Evolutionary conservation across 768 basidiomycete species (phyloP).

Genomic region (Artomyces pyxidatus): DNA sequence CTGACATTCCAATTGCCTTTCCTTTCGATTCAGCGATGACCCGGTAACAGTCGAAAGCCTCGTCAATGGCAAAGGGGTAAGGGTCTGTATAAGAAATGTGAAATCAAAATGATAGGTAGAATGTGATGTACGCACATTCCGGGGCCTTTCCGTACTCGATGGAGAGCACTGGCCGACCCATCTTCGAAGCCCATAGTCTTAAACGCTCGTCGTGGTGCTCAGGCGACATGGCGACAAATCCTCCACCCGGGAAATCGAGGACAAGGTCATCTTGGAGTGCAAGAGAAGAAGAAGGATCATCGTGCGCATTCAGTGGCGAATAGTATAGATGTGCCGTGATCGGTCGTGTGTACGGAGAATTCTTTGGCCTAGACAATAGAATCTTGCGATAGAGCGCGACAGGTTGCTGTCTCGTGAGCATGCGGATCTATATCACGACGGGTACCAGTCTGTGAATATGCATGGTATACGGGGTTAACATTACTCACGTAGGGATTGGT

Average conservation of each 20-base stretch:
- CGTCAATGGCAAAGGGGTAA: conserved; percentile 94
- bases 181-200: conserved; percentile 74
- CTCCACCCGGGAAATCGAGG: conserved; percentile 91
- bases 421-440: conserved; percentile 47
- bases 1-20: conserved; percentile 78
- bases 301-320: conserved; percentile 52
- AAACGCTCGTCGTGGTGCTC: conserved; percentile 95
- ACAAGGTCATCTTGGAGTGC: conserved; percentile 51
- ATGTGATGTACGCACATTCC: conserved; percentile 55
- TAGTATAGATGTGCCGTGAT: conserved; percentile 83
- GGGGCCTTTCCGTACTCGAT: conserved; percentile 97
- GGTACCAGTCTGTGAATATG: conserved; percentile 6
- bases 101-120: neutral
- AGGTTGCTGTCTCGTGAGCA: conserved; percentile 50
- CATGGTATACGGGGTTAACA: conserved; percentile 1
- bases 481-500: conserved; percentile 77
- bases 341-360: conserved; percentile 72
- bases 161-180: conserved; percentile 71
- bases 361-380: conserved; percentile 71
- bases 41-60: conserved; percentile 86
- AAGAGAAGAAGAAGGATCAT: conserved; percentile 36
- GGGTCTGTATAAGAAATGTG: conserved; percentile 52
- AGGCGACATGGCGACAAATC: conserved; percentile 93
- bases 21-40: conserved; percentile 77
- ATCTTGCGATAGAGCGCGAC: conserved; percentile 67